Conservation (phyloP, 2,329 filamentous ascomycete species). For the Trichoderma polysporum region DNA sequence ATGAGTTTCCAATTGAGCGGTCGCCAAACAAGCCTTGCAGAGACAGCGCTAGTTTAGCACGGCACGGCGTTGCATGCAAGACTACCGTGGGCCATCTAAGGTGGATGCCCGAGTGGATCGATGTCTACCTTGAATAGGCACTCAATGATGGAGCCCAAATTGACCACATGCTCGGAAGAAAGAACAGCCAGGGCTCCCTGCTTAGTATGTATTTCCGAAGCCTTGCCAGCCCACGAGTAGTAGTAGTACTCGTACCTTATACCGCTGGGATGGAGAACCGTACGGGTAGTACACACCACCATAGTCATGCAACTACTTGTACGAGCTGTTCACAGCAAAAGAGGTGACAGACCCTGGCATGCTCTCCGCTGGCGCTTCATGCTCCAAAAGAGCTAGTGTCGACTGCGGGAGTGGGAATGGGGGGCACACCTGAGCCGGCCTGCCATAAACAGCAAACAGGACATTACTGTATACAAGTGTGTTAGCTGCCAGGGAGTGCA, state of each 20-base stretch:
- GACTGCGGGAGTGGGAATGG: background rate
- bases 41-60: conserved; percentile 12
- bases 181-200: conserved; percentile 6
- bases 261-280: background rate
- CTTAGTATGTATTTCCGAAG: background rate
- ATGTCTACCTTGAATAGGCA: conserved; percentile 14
- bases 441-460: background rate
- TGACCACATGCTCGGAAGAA: conserved; percentile 21
- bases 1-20: conserved; percentile 25
- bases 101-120: conserved; percentile 19
- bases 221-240: background rate
- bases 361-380: background rate
- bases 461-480: background rate
- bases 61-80: conserved; percentile 20
- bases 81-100: conserved; percentile 19
- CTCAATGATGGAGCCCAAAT: conserved; percentile 20
- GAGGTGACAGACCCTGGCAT: background rate
- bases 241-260: background rate
- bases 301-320: background rate
- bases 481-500: background rate
- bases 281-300: background rate
- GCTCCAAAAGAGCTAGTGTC: background rate
- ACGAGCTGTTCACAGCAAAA: background rate
- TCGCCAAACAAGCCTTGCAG: conserved; percentile 20
- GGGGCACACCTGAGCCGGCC: background rate